Evolutionary conservation across 441 rosid species (phyloP), one percentile per base, ranked within the genome.

Genomic region (Pelargonium citronellum): DNA sequence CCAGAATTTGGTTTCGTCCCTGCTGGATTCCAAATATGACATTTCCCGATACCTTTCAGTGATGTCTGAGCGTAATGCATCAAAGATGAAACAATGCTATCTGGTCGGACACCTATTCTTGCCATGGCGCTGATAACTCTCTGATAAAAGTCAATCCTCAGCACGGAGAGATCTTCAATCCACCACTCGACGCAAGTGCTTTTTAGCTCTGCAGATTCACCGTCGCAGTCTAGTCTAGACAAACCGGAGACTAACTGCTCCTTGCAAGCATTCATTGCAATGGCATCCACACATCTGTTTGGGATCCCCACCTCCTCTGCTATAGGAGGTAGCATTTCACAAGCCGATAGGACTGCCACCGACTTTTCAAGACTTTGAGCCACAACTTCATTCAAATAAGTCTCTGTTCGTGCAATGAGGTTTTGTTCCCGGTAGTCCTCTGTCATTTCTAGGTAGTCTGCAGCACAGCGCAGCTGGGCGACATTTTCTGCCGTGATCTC

Each of bases 371-470:
- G 86, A 60, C 90, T 86, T 12, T 74, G 94, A 53, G 83, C 71
- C 53, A 84, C 88, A 62, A 85, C 77, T 46, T 84, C 85, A 15
- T 80, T 78, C 58, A 89, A 79, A 70, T 85, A 93, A 73, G 73
- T 68, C 76, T 89, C 97, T 0, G 96, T 74, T 34, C 87, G 85
- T 16, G 72, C 74, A 4, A 86, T 77, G 15, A 93, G 87, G 72
- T 93, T 93, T 24, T 88, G 82, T 24, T 93, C 90, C 15, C 80
- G 69, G 69, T 83, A 91, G 20, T 86, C 96, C 63, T 93, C 98
- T 0, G 90, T 82, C 98, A 93, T 88, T 79, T 93, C 94, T 37
- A 93, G 82, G 78, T 84, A 89, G 53, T 84, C 90, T 2, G 96
- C 91, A 39, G 83, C 86, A 47, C 91, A 91, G 67, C 86, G 87